Percentiles rank a stretch among this genome's conserved stretches.
phyloP scores from a whole-genome alignment of 2,329 filamentous ascomycete genomes.

The Apiospora hydei region DNA sequence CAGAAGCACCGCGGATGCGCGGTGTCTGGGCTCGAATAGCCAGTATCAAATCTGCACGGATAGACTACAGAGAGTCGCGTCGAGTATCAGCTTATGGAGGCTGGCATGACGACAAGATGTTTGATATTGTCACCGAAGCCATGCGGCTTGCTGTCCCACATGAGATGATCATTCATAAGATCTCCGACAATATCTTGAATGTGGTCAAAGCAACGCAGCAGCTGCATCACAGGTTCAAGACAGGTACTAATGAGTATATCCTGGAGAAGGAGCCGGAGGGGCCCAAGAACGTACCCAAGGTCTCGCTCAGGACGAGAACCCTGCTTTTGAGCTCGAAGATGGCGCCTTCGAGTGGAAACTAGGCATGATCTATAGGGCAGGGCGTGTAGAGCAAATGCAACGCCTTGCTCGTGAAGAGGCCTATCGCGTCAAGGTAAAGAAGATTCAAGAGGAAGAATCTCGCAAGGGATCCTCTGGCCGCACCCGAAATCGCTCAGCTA shows the following conservation, averaged over 20 bases:
- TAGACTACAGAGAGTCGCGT: conserved; percentile 81
- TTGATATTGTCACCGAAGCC: conserved; percentile 85
- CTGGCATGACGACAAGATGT: conserved; percentile 76
- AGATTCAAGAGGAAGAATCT: conserved; percentile 75
- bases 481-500: conserved; percentile 62
- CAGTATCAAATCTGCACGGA: conserved; percentile 79
- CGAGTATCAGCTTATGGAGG: conserved; percentile 68
- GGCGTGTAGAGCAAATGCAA: conserved; percentile 88
- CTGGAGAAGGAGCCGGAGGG: conserved; percentile 84
- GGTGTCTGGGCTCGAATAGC: conserved; percentile 86
- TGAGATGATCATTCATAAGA: conserved; percentile 85
- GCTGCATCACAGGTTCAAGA: conserved; percentile 91
- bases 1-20: conserved; percentile 83
- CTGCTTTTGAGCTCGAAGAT: conserved; percentile 91
- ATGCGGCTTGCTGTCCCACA: conserved; percentile 89
- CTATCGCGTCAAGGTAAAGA: conserved; percentile 86
- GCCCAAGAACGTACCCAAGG: conserved; percentile 84
- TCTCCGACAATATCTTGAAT: conserved; percentile 94
- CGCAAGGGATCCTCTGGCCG: conserved; percentile 58
- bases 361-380: conserved; percentile 90
- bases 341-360: conserved; percentile 98
- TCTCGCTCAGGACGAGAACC: conserved; percentile 82
- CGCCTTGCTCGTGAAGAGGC: conserved; percentile 89
- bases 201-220: conserved; percentile 87
- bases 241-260: conserved; percentile 86